Evolutionary conservation across 768 basidiomycete genomes (phyloP), one percentile per base, ranked within the genome.

Genomic region (Boletus rubropictus): DNA sequence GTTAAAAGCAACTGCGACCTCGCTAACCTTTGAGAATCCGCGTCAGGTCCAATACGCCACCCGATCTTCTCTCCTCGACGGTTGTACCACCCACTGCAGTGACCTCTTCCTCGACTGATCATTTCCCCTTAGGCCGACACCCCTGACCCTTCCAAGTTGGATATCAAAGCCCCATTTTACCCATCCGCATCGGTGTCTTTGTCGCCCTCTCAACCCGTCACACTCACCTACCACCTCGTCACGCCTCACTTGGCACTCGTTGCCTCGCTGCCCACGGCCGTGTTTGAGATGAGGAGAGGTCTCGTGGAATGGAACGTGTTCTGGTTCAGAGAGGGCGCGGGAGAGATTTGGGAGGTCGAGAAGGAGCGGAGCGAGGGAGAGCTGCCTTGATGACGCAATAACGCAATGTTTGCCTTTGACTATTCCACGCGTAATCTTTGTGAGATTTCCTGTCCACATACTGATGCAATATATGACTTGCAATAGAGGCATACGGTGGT

Each of bases 221-320:
- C 89, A n/a, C 70, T 93, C 50, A 85, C 88, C 10, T 90, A 89
- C 64, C 88, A 92, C 66, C 72, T 84, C 39, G 79, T 92, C 55
- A 89, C 86, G 46, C 77, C 78, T 48, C 80, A 78, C 46, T 75
- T 88, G 20, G 82, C 82, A 12, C 69, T 87, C 41, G 69, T 92
- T 43, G 85, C 86, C 3, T 69, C 91, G 42, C 61, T 92, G 15
- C 86, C 86, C 22, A 84, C 86, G 2, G 69, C 74, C 27, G 80
- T 87, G 39, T 89, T 79, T 54, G 84, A 89, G 43, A 74, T 78
- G 50, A 75, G 84, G 45, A 73, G 86, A 15, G 87, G 86, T 18
- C 69, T 91, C 38, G 72, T 93, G 25, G 90, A 93, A 60, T 91
- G 85, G 67, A 93, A 93, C 57, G 84, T 92, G 3, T 83, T 89